Conservation (phyloP, 2,329 filamentous ascomycete species). For the Teratosphaeria gauchensis region DNA sequence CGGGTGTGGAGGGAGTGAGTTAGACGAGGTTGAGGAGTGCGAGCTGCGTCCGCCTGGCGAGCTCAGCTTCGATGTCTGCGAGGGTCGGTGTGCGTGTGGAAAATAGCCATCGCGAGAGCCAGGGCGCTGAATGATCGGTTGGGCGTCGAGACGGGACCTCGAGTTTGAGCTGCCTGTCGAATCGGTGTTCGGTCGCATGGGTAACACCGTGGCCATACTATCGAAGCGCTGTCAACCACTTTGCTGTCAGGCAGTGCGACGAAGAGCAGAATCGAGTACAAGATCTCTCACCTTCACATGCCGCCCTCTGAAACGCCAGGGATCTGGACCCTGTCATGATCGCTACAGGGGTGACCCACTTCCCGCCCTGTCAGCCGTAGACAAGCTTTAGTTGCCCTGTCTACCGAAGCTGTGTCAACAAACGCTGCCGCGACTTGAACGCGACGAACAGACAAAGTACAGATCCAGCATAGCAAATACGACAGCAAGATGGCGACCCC, state of each 20-base stretch:
- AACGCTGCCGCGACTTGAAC: neutral
- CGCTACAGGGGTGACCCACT: neutral
- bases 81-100: neutral
- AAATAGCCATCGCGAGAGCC: neutral
- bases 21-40: neutral
- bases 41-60: neutral
- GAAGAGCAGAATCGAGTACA: neutral
- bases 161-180: slow-evolving; percentile 10
- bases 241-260: neutral
- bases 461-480: neutral
- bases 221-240: neutral
- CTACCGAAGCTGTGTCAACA: neutral
- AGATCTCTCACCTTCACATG: neutral
- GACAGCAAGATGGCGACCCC: neutral
- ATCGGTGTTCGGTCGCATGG: slow-evolving; percentile 21
- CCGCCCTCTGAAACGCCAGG: neutral
- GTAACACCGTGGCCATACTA: slow-evolving; percentile 22
- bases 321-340: too few species aligned
- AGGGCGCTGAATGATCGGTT: neutral
- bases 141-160: neutral
- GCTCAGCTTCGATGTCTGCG: neutral
- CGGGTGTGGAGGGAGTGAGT: neutral
- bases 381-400: neutral
- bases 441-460: neutral
- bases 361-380: neutral